Evolutionary conservation across 1,139 yeast species (phyloP).

Genomic region (Pichia inconspicua): DNA sequence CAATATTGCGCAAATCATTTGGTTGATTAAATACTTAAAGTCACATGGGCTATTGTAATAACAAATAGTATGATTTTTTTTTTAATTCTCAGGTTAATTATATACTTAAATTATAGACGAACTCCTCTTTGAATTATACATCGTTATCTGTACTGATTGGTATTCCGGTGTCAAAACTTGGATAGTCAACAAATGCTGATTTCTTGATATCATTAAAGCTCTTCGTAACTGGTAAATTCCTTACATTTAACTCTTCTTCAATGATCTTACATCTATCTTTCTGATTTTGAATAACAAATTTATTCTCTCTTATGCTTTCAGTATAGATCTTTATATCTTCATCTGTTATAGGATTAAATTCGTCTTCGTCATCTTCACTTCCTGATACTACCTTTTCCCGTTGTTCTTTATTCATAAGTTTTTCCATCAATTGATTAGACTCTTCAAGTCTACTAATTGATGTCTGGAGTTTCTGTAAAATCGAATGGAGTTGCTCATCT

Average conservation of each 20-base stretch:
- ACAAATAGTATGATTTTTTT: too few relatives aligned
- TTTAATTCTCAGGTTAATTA: background rate
- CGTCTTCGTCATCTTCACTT: constrained; percentile 14
- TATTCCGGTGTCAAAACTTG: background rate
- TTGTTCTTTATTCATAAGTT: constrained; percentile 23
- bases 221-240: constrained; percentile 11
- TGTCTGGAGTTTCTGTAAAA: constrained; percentile 26
- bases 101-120: background rate
- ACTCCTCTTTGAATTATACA: background rate
- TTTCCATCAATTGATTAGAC: constrained; percentile 29
- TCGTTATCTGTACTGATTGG: constrained; percentile 18
- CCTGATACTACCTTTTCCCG: constrained; percentile 5
- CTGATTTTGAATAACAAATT: constrained; percentile 28
- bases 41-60: background rate
- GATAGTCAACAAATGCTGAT: background rate
- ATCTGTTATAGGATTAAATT: constrained; percentile 12
- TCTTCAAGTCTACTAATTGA: constrained; percentile 30
- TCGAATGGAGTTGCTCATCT: constrained; percentile 25
- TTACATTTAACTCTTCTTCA: constrained; percentile 24
- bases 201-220: background rate
- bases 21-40: constrained; percentile 20
- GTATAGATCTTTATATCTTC: constrained; percentile 15
- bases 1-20: constrained; percentile 16
- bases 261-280: constrained; percentile 28
- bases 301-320: constrained; percentile 15